phyloP scores from a whole-genome alignment of 257 asterid species.

The Solanum pennellii region DNA sequence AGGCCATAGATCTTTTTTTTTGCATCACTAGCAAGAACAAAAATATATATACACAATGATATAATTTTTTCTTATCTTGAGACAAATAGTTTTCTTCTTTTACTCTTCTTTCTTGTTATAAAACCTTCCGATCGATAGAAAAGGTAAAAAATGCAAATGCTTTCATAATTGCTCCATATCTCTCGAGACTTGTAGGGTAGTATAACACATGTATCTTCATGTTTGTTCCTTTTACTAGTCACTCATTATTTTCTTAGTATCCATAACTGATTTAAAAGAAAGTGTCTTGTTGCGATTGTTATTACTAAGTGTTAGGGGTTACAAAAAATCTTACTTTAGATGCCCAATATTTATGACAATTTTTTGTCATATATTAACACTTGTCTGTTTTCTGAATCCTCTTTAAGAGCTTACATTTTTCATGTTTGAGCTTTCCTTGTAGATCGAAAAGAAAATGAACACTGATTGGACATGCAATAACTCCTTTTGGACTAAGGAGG shows the following conservation, averaged over 20 bases:
- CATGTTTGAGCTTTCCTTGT: background rate
- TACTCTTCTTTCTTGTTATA: background rate
- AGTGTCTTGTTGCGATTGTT: background rate
- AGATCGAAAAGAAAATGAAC: slow-evolving; percentile 10
- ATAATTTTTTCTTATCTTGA: background rate
- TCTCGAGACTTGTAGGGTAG: background rate
- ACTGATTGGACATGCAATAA: slow-evolving; percentile 6
- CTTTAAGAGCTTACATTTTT: slow-evolving; percentile 8
- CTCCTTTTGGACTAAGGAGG: slow-evolving; percentile 29
- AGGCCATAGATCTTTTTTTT: background rate
- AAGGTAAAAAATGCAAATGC: background rate
- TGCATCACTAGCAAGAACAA: background rate
- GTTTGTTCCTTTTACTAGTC: background rate
- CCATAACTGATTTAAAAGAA: background rate
- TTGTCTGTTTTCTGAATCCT: background rate
- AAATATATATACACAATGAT: background rate
- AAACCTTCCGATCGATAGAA: background rate
- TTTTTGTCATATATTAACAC: background rate
- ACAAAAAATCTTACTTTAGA: background rate
- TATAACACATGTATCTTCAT: background rate
- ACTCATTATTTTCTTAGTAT: background rate
- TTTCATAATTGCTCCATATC: background rate
- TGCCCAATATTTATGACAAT: background rate
- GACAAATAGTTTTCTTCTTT: background rate
- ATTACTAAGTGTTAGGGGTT: background rate